phyloP scores from a whole-genome alignment of 23 red algal genomes.

The Chondrus crispus region DNA sequence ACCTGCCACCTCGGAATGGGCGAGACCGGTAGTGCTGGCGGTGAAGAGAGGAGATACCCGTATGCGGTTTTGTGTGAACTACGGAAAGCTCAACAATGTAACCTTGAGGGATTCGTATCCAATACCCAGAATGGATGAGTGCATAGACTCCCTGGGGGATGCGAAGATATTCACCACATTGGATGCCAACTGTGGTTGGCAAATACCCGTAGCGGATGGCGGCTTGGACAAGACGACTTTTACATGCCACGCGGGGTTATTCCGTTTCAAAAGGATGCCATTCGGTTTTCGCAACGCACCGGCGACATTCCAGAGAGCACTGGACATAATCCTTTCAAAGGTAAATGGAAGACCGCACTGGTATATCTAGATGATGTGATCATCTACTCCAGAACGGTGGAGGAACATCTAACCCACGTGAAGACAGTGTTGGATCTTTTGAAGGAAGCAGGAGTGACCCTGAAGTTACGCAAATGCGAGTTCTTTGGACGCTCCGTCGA shows the following conservation, averaged over 20 bases:
- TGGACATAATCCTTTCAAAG: neutral
- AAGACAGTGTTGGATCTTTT: neutral
- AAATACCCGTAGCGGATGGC: neutral
- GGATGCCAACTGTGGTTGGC: neutral
- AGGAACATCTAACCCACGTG: constrained; percentile 1
- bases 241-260: neutral
- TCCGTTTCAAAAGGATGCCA: neutral
- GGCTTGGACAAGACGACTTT: neutral
- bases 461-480: constrained; percentile 27
- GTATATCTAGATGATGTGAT: constrained; percentile 50
- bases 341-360: neutral
- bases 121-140: constrained; percentile 8
- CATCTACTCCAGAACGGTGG: neutral
- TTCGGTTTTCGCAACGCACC: constrained; percentile 46
- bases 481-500: neutral
- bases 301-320: constrained; percentile 22
- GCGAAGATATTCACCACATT: neutral
- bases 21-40: neutral
- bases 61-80: neutral
- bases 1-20: neutral
- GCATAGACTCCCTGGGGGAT: neutral
- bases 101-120: neutral
- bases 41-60: neutral
- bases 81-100: neutral
- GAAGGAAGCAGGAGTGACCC: neutral